A percentile compares a stretch with the other conserved stretches of the same genome.
Conservation (phyloP, 768 basidiomycete genomes). For the Leccinellum albellum region DNA sequence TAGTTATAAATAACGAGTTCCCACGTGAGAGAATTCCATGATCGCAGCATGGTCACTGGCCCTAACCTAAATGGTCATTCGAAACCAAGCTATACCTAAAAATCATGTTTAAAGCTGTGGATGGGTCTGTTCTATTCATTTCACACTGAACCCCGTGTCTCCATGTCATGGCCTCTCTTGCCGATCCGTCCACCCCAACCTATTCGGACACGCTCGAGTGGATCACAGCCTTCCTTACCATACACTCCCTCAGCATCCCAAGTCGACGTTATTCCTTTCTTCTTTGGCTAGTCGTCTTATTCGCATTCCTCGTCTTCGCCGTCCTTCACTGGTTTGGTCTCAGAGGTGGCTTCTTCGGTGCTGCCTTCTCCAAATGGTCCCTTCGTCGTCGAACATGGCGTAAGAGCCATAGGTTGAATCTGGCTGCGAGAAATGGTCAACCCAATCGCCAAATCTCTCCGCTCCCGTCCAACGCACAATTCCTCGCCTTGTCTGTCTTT, state of each 20-base stretch:
- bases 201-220: constrained; percentile 45
- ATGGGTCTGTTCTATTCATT: no score
- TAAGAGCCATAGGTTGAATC: constrained; percentile 40
- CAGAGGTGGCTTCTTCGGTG: constrained; percentile 43
- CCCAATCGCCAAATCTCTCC: constrained; percentile 41
- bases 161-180: constrained; percentile 36
- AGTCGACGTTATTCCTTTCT: constrained; percentile 55
- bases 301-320: constrained; percentile 39
- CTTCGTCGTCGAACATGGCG: constrained; percentile 57
- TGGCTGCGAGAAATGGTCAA: constrained; percentile 25
- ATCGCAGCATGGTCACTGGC: no score
- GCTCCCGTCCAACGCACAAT: constrained; percentile 62
- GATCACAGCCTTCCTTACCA: constrained; percentile 53
- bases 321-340: constrained; percentile 42
- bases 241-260: constrained; percentile 51
- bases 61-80: no score
- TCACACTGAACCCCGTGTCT: not conserved
- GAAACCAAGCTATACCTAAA: no score
- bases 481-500: constrained; percentile 48
- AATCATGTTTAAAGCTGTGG: no score
- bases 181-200: constrained; percentile 30
- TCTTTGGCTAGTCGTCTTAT: constrained; percentile 53
- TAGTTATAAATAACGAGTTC: not conserved
- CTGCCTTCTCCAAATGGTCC: constrained; percentile 56
- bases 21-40: not conserved